Base-by-base conservation (phyloP, 1,139 yeast genomes). In the Suhomyces ambrosiae region DNA sequence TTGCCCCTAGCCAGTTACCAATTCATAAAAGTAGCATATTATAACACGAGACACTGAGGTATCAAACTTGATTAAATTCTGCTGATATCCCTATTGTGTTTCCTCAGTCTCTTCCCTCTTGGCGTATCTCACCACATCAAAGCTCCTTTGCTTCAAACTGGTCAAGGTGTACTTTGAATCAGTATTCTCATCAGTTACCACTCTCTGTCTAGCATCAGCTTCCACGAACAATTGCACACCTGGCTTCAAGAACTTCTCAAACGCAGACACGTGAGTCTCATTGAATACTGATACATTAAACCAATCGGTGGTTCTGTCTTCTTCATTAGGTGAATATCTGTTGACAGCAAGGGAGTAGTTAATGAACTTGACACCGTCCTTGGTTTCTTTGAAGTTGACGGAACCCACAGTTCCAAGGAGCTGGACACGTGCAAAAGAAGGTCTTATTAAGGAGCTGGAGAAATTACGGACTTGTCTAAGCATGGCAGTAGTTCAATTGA, bases 331-430 rank as follows among this genome's bases (percentile, higher is more conserved):
- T 23, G 54, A 52, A 53, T 48, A 68, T 53, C 62, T 61, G 58
- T 67, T 62, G 23, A 71, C 76, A 9, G 76, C 77, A 44, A 71
- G 64, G 11, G 73, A 62, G 54, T 71, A 71, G 40, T 56, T 61
- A 52, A 69, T 57, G 52, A 61, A 71, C 42, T 65, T 68, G 30
- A 46, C 49, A 25, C 73, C 74, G 38, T 60, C 63, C 39, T 56
- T 61, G 44, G 71, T 61, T 56, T 70, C 75, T 47, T 58, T 65
- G 42, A 58, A 50, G 35, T 60, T 53, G 38, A 71, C 62, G 38
- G 45, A 55, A 12, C 76, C 76, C 15, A 71, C 74, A 19, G 67
- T 58, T 16, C 77, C 77, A 35, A 69, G 52, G 45, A 71, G 57
- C 50, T 63, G 70, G 58, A 68, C 63, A 43, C 62, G 65, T 46